Evolutionary conservation across 192 early-diverging fungal genomes (phyloP).

Genomic region (Entophlyctis luteolus): DNA sequence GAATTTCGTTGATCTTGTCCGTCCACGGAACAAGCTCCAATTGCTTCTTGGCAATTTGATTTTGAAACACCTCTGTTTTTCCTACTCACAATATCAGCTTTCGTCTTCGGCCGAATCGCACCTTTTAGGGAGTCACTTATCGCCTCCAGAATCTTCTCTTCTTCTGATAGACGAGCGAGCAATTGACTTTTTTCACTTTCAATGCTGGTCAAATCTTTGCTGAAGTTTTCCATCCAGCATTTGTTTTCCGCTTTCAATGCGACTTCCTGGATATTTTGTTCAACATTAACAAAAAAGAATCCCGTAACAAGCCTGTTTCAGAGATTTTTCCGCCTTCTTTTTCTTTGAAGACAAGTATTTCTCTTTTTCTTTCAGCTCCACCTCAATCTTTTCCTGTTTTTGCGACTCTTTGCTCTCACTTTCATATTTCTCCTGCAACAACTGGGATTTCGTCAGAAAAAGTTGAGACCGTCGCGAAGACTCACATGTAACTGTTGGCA

Average conservation of each 20-base stretch:
- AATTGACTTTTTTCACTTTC: conserved; percentile 59
- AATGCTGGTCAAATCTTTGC: conserved; percentile 56
- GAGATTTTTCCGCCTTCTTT: conserved; percentile 68
- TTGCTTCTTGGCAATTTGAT: conserved; percentile 80
- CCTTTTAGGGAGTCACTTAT: conserved; percentile 75
- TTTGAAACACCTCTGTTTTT: conserved; percentile 81
- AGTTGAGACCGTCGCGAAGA: not conserved
- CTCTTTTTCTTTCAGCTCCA: conserved; percentile 80
- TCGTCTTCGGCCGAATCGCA: not conserved
- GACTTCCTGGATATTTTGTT: not conserved
- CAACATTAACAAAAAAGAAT: too few relatives aligned
- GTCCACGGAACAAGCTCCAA: conserved; percentile 80
- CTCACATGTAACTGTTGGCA: conserved; percentile 12
- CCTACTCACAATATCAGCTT: conserved; percentile 33
- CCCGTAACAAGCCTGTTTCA: conserved; percentile 56
- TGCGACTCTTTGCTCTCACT: conserved; percentile 59
- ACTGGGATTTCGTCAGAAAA: not conserved
- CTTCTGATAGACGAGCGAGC: conserved; percentile 56
- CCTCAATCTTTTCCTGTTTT: conserved; percentile 63
- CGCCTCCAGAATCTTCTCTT: conserved; percentile 69
- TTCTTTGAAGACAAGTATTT: conserved; percentile 74
- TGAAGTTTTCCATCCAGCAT: conserved; percentile 66
- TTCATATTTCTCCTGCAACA: conserved; percentile 62
- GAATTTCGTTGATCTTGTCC: conserved; percentile 73
- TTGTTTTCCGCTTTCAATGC: conserved; percentile 49